These are phyloP conservation scores for Echites panduratus DNA, from an alignment of 257 asterid species.

Conservation along the genomic window DNA sequence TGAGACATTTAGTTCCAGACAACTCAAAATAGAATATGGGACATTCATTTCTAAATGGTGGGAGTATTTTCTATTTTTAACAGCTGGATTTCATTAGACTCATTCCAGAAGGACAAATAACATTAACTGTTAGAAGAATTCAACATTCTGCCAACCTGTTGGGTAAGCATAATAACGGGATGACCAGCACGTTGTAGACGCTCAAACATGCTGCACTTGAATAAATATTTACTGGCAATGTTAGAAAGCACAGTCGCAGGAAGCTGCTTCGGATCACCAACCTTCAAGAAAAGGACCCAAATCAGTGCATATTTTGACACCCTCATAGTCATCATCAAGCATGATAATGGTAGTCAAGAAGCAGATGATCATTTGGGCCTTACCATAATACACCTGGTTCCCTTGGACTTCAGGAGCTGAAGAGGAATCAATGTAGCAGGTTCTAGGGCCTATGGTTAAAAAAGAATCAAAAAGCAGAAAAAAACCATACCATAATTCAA, in stretches of 20 bases:
- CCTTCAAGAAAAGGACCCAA: constrained; percentile 39
- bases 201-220: constrained; percentile 98
- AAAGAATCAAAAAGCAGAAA: constrained; percentile 18
- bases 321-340: background rate
- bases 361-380: constrained; percentile 13
- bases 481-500: constrained; percentile 12
- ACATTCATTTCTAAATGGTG: too few species aligned
- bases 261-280: constrained; percentile 99
- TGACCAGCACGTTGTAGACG: constrained; percentile 95
- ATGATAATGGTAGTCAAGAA: background rate
- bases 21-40: too few species aligned
- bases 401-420: constrained; percentile 89
- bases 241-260: constrained; percentile 95
- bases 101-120: constrained; percentile 9
- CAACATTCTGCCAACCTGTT: constrained; percentile 53
- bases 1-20: too few species aligned
- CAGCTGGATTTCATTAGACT: background rate
- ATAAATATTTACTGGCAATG: constrained; percentile 82
- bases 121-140: constrained; percentile 4
- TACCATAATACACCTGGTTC: constrained; percentile 94
- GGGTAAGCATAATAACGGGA: constrained; percentile 91
- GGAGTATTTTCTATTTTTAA: background rate
- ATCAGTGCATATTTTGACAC: constrained; percentile 12
- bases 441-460: constrained; percentile 71
- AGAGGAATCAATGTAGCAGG: constrained; percentile 96